Conservation (phyloP, 805 yeast genomes). For the Ogataea saltuana region DNA sequence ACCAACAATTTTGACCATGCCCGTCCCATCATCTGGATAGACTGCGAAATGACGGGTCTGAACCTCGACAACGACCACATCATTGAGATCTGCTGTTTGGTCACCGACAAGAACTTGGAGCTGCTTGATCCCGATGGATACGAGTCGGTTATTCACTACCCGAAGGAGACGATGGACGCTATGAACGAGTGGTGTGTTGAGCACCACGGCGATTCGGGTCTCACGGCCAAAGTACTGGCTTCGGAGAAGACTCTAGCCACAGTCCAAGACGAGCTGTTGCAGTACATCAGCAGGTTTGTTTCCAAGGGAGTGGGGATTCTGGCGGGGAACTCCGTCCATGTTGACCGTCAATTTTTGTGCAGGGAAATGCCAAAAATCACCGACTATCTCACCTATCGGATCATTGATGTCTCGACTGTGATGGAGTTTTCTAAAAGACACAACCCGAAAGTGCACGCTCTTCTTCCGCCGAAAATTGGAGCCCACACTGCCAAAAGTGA, state of each 20-base stretch:
- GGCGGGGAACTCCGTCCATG: slow-evolving; percentile 91
- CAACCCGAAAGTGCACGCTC: slow-evolving; percentile 59
- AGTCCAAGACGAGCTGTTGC: slow-evolving; percentile 67
- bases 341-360: slow-evolving; percentile 84
- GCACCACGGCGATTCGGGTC: slow-evolving; percentile 79
- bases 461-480: slow-evolving; percentile 61
- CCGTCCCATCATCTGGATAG: slow-evolving; percentile 80
- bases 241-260: slow-evolving; percentile 52
- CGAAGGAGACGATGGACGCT: slow-evolving; percentile 55
- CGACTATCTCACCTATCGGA: slow-evolving; percentile 66
- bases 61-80: slow-evolving; percentile 79
- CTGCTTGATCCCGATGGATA: slow-evolving; percentile 70
- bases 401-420: slow-evolving; percentile 86
- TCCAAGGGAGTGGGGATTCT: slow-evolving; percentile 63
- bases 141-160: slow-evolving; percentile 77
- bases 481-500: slow-evolving; percentile 89
- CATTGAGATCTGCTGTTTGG: slow-evolving; percentile 86
- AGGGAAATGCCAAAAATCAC: slow-evolving; percentile 77
- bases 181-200: slow-evolving; percentile 90
- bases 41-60: slow-evolving; percentile 98
- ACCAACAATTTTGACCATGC: slow-evolving; percentile 20
- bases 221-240: slow-evolving; percentile 66
- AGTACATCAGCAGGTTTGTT: slow-evolving; percentile 58
- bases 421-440: slow-evolving; percentile 80
- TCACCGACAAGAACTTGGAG: slow-evolving; percentile 82